These are phyloP conservation scores for Nothophytophthora sp. DNA, from an alignment of 352 stramenopile genomes.

Conservation along the genomic window DNA sequence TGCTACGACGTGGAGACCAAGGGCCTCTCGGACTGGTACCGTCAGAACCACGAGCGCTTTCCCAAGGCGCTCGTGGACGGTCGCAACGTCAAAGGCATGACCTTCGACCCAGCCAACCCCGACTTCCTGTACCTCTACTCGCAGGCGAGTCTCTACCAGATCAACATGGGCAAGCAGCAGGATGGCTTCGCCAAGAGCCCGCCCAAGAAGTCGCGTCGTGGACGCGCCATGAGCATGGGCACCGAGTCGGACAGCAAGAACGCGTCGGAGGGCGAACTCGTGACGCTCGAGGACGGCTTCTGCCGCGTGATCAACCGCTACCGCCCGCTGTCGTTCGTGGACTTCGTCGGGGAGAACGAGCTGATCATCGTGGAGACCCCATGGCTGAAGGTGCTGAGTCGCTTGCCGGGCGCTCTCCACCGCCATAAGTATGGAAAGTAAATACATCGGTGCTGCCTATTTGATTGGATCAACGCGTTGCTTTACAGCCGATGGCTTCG, in stretches of 20 bases:
- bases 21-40: slow-evolving; percentile 73
- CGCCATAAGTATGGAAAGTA: slow-evolving; percentile 90
- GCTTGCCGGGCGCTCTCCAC: slow-evolving; percentile 75
- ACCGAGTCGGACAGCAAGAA: slow-evolving; percentile 62
- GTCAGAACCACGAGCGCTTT: slow-evolving; percentile 64
- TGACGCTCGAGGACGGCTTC: slow-evolving; percentile 65
- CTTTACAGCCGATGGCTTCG: neutral
- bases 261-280: slow-evolving; percentile 56
- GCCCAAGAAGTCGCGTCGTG: slow-evolving; percentile 46
- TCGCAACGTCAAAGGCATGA: slow-evolving; percentile 79
- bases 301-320: slow-evolving; percentile 84
- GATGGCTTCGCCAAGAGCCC: slow-evolving; percentile 23
- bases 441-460: slow-evolving; percentile 37
- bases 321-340: slow-evolving; percentile 82
- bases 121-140: slow-evolving; percentile 84
- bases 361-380: slow-evolving; percentile 83
- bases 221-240: slow-evolving; percentile 53
- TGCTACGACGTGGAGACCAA: slow-evolving; percentile 88
- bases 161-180: slow-evolving; percentile 65
- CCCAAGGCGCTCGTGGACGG: slow-evolving; percentile 75
- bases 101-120: slow-evolving; percentile 74
- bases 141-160: slow-evolving; percentile 79
- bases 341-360: slow-evolving; percentile 77
- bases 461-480: slow-evolving; percentile 14
- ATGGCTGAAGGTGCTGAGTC: slow-evolving; percentile 86